A percentile compares a stretch with the other conserved stretches of the same genome.
These are phyloP conservation scores for Zopfia rhizophila DNA, from an alignment of 2,329 filamentous ascomycete genomes.

Conservation along the genomic window DNA sequence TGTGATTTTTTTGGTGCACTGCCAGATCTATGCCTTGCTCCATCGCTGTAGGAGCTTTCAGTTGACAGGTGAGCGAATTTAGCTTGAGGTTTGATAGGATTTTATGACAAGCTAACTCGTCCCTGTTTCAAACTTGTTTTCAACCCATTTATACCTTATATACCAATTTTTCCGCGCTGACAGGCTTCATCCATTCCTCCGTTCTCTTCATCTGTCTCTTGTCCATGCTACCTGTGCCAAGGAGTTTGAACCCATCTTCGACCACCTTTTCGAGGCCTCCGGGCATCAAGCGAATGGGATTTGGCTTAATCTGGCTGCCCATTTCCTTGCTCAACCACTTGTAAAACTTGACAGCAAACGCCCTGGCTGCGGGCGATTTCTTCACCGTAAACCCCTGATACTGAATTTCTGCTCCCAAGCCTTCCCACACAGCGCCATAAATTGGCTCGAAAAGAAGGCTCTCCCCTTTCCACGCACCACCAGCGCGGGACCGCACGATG, in stretches of 20 bases:
- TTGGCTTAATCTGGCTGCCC: conserved; percentile 34
- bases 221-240: conserved; percentile 36
- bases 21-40: too few relatives aligned
- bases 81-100: too few relatives aligned
- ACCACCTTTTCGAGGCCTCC: conserved; percentile 34
- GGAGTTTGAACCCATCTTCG: conserved; percentile 33
- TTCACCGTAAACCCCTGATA: conserved; percentile 47
- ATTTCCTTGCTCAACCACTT: conserved; percentile 39
- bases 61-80: too few relatives aligned
- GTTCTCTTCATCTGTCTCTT: conserved; percentile 26
- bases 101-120: too few relatives aligned
- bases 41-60: too few relatives aligned
- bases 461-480: conserved; percentile 40
- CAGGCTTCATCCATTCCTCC: conserved; percentile 50
- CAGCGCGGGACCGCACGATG: conserved; percentile 42
- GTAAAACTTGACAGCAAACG: conserved; percentile 50
- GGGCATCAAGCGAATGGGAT: conserved; percentile 41
- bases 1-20: too few relatives aligned
- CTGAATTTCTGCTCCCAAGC: conserved; percentile 52
- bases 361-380: conserved; percentile 32
- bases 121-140: too few relatives aligned
- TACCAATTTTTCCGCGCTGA: conserved; percentile 55
- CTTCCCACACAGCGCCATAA: conserved; percentile 58
- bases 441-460: conserved; percentile 43
- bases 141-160: conserved; percentile 21